Percentiles rank a stretch among this genome's conserved stretches.
These are phyloP conservation scores for Auriculariales sp. DNA, from an alignment of 768 basidiomycete species.

Conservation along the genomic window DNA sequence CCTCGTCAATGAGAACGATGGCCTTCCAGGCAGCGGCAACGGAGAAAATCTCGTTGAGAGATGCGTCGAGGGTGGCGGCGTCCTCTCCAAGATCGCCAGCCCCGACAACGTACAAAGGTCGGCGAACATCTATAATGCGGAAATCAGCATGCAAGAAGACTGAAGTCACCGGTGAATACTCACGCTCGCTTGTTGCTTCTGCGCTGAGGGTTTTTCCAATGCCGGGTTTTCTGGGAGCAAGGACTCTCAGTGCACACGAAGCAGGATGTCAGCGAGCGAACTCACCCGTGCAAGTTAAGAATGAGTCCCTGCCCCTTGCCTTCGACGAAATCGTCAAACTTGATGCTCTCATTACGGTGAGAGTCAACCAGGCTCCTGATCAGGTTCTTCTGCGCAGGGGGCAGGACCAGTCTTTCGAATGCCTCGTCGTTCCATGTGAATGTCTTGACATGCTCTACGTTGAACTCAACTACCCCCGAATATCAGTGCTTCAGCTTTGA, in stretches of 20 bases:
- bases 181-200: constrained; percentile 22
- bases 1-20: constrained; percentile 24
- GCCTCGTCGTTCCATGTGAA: constrained; percentile 13
- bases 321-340: constrained; percentile 20
- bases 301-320: constrained; percentile 24
- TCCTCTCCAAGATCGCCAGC: constrained; percentile 21
- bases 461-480: not conserved
- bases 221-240: constrained; percentile 13
- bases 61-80: constrained; percentile 17
- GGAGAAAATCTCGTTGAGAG: constrained; percentile 18
- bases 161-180: constrained; percentile 3
- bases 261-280: not conserved
- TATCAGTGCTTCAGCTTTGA: not conserved
- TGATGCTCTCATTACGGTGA: constrained; percentile 10
- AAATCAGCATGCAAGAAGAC: not conserved
- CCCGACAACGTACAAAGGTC: constrained; percentile 20
- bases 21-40: constrained; percentile 20
- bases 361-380: constrained; percentile 17
- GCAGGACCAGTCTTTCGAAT: constrained; percentile 19
- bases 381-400: constrained; percentile 14
- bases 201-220: constrained; percentile 21
- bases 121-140: constrained; percentile 7
- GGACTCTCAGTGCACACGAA: not conserved
- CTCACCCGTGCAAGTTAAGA: constrained; percentile 19
- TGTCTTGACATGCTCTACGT: constrained; percentile 1